A percentile compares a stretch with the other conserved stretches of the same genome.
Conservation (phyloP, 2,329 filamentous ascomycete species). For the Trichoderma sp. region DNA sequence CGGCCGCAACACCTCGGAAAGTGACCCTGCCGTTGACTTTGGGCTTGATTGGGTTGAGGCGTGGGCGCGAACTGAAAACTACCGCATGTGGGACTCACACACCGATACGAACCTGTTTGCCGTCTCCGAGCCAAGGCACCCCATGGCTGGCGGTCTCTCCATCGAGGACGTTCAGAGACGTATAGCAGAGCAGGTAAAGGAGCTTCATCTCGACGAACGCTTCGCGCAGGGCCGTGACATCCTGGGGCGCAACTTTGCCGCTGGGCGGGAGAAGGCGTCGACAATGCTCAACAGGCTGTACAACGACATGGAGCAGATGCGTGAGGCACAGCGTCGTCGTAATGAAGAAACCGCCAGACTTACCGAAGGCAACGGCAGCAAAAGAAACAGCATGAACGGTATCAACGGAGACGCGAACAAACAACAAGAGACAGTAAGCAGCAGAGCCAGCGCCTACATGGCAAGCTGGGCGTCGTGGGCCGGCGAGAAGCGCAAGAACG, state of each 20-base stretch:
- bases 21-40: slow-evolving; percentile 84
- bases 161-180: slow-evolving; percentile 94
- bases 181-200: slow-evolving; percentile 87
- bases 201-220: slow-evolving; percentile 89
- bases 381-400: slow-evolving; percentile 8
- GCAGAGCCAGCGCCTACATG: slow-evolving; percentile 63
- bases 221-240: slow-evolving; percentile 82
- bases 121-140: slow-evolving; percentile 89
- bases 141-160: slow-evolving; percentile 86
- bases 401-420: slow-evolving; percentile 39
- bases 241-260: slow-evolving; percentile 84
- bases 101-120: slow-evolving; percentile 90
- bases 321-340: slow-evolving; percentile 48
- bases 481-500: slow-evolving; percentile 70
- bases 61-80: slow-evolving; percentile 89
- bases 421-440: slow-evolving; percentile 51
- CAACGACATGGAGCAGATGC: slow-evolving; percentile 75
- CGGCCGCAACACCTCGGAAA: slow-evolving; percentile 69
- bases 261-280: slow-evolving; percentile 84
- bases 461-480: slow-evolving; percentile 71
- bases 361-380: slow-evolving; percentile 10
- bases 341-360: slow-evolving; percentile 39
- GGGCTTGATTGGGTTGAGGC: slow-evolving; percentile 80
- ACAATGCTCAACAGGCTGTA: slow-evolving; percentile 86
- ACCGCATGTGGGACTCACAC: slow-evolving; percentile 78